These are phyloP conservation scores for Ceratocystis smalleyi DNA, from an alignment of 2,329 filamentous ascomycete genomes.

Conservation along the genomic window DNA sequence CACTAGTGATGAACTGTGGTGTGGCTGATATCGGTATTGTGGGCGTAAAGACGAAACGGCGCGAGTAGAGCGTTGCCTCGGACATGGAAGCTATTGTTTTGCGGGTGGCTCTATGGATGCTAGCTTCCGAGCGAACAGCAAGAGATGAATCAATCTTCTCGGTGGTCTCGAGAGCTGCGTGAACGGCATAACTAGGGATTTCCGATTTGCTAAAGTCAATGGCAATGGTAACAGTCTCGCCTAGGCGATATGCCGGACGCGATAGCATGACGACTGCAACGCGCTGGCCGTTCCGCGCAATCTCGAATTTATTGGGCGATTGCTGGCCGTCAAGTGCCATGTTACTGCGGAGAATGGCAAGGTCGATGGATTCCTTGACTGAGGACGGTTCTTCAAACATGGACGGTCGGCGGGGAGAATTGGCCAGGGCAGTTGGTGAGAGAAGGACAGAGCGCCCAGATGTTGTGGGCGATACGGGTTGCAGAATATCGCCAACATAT, in stretches of 20 bases:
- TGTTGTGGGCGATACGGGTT: conserved; percentile 31
- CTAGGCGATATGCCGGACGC: conserved; percentile 73
- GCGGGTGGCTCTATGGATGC: conserved; percentile 72
- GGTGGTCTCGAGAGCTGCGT: conserved; percentile 68
- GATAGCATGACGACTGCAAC: conserved; percentile 83
- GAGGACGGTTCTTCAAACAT: conserved; percentile 41
- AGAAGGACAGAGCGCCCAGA: conserved; percentile 42
- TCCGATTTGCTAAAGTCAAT: conserved; percentile 69
- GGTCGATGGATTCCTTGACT: conserved; percentile 74
- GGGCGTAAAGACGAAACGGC: conserved; percentile 63
- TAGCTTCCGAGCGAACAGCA: conserved; percentile 70
- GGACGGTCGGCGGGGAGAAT: conserved; percentile 40
- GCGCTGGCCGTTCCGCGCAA: conserved; percentile 77
- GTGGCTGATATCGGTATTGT: conserved; percentile 72
- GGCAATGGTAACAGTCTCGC: conserved; percentile 69
- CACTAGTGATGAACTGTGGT: conserved; percentile 82
- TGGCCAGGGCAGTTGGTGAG: conserved; percentile 49
- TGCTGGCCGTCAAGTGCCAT: conserved; percentile 51
- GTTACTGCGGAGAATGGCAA: conserved; percentile 76
- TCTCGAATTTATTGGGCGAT: conserved; percentile 87
- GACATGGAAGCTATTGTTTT: conserved; percentile 64
- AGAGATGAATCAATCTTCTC: conserved; percentile 70
- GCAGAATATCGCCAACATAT: conserved; percentile 63
- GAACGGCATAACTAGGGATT: conserved; percentile 72
- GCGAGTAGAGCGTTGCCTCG: conserved; percentile 69